These are phyloP conservation scores for Wickerhamiella lipophila DNA, from an alignment of 805 yeast genomes.

Conservation along the genomic window DNA sequence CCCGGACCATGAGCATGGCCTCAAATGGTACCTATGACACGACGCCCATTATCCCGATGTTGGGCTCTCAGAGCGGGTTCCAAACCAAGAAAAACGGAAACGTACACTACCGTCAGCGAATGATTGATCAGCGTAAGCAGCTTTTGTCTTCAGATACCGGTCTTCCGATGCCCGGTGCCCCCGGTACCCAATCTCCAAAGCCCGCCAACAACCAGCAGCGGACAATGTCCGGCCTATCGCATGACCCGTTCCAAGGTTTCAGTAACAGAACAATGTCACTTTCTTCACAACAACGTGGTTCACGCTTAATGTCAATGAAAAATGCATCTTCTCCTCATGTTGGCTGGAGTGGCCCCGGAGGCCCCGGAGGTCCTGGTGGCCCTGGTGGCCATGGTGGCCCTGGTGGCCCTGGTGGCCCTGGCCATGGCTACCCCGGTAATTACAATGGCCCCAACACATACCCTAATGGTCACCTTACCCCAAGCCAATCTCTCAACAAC, in stretches of 20 bases:
- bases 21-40: conserved; percentile 25
- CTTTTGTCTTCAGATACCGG: conserved; percentile 19
- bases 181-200: conserved; percentile 1
- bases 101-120: conserved; percentile 23
- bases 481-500: background rate
- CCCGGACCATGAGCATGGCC: conserved; percentile 26
- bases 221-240: conserved; percentile 8
- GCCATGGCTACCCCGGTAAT: background rate
- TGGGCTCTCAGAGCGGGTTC: conserved; percentile 17
- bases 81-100: conserved; percentile 6
- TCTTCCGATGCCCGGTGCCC: conserved; percentile 18
- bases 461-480: background rate
- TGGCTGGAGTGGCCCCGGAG: background rate
- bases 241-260: conserved; percentile 10
- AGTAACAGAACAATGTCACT: conserved; percentile 2
- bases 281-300: conserved; percentile 10
- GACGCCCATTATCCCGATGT: conserved; percentile 29
- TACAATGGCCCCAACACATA: background rate
- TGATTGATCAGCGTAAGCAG: conserved; percentile 22
- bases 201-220: background rate
- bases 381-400: background rate
- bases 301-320: background rate
- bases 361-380: background rate
- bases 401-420: background rate
- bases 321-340: background rate